Base-by-base conservation (phyloP, 768 basidiomycete genomes). In the Psilocybe cyanescens region DNA sequence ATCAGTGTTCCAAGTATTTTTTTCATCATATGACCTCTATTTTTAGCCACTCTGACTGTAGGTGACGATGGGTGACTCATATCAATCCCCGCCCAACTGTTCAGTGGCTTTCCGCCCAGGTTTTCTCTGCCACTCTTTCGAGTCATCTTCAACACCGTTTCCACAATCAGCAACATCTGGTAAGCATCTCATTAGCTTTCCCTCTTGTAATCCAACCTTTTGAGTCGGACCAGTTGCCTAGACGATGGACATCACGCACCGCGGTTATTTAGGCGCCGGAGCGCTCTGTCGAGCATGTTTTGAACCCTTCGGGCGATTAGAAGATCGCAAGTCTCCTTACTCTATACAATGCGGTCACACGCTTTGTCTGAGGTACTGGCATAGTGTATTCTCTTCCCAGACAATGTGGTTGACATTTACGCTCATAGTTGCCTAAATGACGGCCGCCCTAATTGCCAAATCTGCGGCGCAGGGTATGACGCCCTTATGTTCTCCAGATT, bases 301-400 rank as follows among this genome's bases (percentile, higher is more conserved):
- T 56, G 58, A 63, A 47, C 61, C 61, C 14, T 63, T 63, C 51
- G 59, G 58, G 19, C 57, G 24, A n/a, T 46, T 60, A 4, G 61
- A 66, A 46, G 61, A 57, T 19, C 46, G 29, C 17, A 57, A 55
- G 37, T 55, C 57, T 24, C 61, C 58, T 11, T 60, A 49, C 28
- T 24, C 48, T 8, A 50, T 60, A 3, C 17, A 49, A 8, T 66
- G 89, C 60, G 89, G 89, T 11, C 89, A 90, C 69, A 81, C 83
- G 58, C 88, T 90, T 72, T 90, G 86, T 65, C 71, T 76, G 60
- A 71, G 70, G 75, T 77, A 56, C 24, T 45, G 79, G 73, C 11
- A 50, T 48, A 35, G 14, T 9, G 8, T 16, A 8, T 44, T n/a
- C 41, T 44, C 41, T 44, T 44, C 14, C 14, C 41, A 11, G 11